Evolutionary conservation across 2,329 filamentous ascomycete species (phyloP), one percentile per base, ranked within the genome.

Genomic region (Venturia pyrina): DNA sequence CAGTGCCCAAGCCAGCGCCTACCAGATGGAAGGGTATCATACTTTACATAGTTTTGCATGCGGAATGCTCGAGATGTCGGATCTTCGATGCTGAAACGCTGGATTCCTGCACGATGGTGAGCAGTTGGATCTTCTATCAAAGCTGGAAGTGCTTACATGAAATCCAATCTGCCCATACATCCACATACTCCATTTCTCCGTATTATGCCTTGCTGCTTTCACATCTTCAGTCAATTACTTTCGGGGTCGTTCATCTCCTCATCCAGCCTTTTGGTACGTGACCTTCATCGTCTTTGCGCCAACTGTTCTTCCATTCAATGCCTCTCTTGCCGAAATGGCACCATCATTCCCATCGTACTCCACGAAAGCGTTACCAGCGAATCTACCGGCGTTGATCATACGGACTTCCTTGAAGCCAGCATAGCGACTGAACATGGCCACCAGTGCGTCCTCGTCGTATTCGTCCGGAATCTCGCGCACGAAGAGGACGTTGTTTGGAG

Each of bases 401-500:
- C 95, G 87, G 59, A 97, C 90, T 80, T 99, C 95, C 74, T 89
- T 89, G 81, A 99, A 97, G 34, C 93, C 93, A 69, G 96, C 90
- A 79, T 96, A 99, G 62, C 89, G 87, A 63, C 87, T 86, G 78
- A 98, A 99, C 68, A 98, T 87, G 41, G 83, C 82, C 0, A 87
- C 89, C 65, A 99, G 84, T 32, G 83, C 85, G 69, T 96, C 92
- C 72, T 90, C 86, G 75, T 90, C 89, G 77, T 90, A 91, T 69
- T 91, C 89, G 69, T 93, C 90, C 10, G 95, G 93, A 44, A 99
- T 79, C 72, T 98, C 93, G 79, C 96, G 91, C 68, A 98, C 81
- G 79, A 98, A 96, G 44, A 99, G 84, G 70, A 92, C 96, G 81
- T 96, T 97, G 85, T 98, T 98, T 44, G 95, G 93, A 4, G 93